A percentile compares a stretch with the other conserved stretches of the same genome.
Conservation (phyloP, 1,284 basidiomycete species). For the Cystobasidium slooffiae region DNA sequence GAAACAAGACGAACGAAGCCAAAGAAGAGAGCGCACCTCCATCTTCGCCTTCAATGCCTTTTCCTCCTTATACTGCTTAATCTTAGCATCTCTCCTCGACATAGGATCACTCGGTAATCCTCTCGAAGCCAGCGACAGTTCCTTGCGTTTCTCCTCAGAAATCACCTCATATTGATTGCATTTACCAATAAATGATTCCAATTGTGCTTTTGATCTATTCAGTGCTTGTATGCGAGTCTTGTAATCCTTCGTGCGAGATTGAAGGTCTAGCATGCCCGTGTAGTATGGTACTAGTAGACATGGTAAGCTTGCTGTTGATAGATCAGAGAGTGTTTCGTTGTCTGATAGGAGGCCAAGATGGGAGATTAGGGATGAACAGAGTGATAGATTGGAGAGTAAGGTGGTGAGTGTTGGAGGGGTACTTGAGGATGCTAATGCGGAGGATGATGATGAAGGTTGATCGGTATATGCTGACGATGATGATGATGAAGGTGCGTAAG, state of each 20-base stretch:
- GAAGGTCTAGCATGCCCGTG: constrained; percentile 71
- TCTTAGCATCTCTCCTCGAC: constrained; percentile 78
- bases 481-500: neutral
- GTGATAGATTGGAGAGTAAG: constrained; percentile 24
- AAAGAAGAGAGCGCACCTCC: constrained; percentile 61
- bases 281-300: constrained; percentile 80
- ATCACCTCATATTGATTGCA: constrained; percentile 74
- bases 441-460: neutral
- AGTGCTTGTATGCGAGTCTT: constrained; percentile 67
- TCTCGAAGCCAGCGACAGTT: constrained; percentile 21
- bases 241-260: constrained; percentile 66
- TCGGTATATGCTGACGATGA: constrained; percentile 1
- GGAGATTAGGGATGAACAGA: constrained; percentile 54
- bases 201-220: constrained; percentile 68
- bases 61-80: constrained; percentile 81
- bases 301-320: constrained; percentile 76
- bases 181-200: constrained; percentile 64
- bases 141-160: constrained; percentile 65
- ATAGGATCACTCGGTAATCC: constrained; percentile 63
- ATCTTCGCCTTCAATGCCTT: constrained; percentile 65
- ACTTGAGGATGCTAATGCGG: constrained; percentile 1
- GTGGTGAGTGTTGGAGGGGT: neutral
- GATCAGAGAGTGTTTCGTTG: constrained; percentile 83
- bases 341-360: constrained; percentile 76
- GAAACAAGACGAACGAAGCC: neutral